These are phyloP conservation scores for Delphinella strobiligena DNA, from an alignment of 2,329 filamentous ascomycete genomes.

Conservation along the genomic window DNA sequence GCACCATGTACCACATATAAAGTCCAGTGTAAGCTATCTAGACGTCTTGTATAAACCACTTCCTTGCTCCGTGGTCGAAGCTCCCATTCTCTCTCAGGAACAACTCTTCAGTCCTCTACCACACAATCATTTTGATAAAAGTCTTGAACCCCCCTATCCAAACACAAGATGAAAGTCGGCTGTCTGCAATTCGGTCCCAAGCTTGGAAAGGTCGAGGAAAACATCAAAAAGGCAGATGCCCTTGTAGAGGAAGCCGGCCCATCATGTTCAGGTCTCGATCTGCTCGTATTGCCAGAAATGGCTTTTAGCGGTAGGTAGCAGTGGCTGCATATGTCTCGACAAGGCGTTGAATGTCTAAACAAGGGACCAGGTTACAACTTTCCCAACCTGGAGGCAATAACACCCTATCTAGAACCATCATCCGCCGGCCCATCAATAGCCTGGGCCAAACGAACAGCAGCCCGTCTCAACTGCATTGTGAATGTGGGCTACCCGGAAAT, in stretches of 20 bases:
- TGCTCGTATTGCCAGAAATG: conserved; percentile 64
- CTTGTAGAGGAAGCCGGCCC: conserved; percentile 44
- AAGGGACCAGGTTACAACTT: conserved; percentile 59
- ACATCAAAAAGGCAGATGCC: conserved; percentile 54
- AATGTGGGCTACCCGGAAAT: conserved; percentile 62
- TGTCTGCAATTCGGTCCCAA: conserved; percentile 62
- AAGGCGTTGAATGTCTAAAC: not conserved
- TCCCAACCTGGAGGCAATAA: conserved; percentile 53
- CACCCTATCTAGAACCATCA: conserved; percentile 55
- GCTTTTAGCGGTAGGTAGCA: conserved; percentile 52
- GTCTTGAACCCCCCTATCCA: not conserved
- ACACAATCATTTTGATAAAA: too few species aligned
- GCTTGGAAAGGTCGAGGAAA: conserved; percentile 58
- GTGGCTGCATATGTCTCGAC: not conserved
- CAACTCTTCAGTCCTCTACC: too few species aligned
- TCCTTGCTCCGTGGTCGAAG: too few species aligned
- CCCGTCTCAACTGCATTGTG: conserved; percentile 55
- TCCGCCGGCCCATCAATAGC: conserved; percentile 54
- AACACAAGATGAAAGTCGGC: conserved; percentile 46
- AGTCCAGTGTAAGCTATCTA: too few species aligned
- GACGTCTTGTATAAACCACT: too few species aligned
- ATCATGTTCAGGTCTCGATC: conserved; percentile 39
- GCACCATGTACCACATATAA: too few species aligned
- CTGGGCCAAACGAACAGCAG: conserved; percentile 58
- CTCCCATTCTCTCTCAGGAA: too few species aligned